Base-by-base conservation (phyloP, 371 early-diverging fungal genomes). In the Apophysomyces variabilis region DNA sequence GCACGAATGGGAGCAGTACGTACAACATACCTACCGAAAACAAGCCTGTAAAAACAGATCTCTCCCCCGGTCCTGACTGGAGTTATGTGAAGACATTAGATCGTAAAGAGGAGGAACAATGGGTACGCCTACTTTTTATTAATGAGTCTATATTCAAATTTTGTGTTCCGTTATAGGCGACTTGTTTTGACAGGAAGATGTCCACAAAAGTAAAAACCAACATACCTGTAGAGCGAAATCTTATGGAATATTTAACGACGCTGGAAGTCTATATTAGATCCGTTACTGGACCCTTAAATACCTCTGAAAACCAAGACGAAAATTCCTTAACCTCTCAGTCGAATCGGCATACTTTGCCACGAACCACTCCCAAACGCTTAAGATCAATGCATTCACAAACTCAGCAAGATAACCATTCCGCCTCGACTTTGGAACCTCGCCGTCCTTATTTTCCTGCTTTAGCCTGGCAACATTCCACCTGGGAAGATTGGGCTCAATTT, bases 401-500 rank as follows among this genome's bases (percentile, higher is more conserved):
- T 57, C 56, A 66, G 21, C 18, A 38, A 32, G 45, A 18, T 45
- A 11, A 39, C 38, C 18, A 45, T 13, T 8, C 54, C 26, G 18
- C 11, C 16, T n/a, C 16, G 39, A 13, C 7, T 4, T 8, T 36
- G 38, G 9, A 18, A 6, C n/a, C 21, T n/a, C 50, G 35, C 12
- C 67, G 60, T 14, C 78, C 78, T 0, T 81, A 81, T 69, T 67
- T 78, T 5, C 81, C 81, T 13, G 60, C 56, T 14, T 47, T 38
- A 2, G 67, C 69, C 3, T 81, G 78, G 78, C 59, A 65, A n/a
- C 68, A 76, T 32, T 72, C 73, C 1, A 78, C 70, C 0, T 81
- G 81, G 81, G 81, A 81, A 50, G 78, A 81, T 43, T 81, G 81
- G 81, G 72, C 78, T 0, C 78, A 78, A 41, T 66, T 81, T 6